Base-by-base conservation (phyloP, 306 rosid species). In the Castanea mollissima region DNA sequence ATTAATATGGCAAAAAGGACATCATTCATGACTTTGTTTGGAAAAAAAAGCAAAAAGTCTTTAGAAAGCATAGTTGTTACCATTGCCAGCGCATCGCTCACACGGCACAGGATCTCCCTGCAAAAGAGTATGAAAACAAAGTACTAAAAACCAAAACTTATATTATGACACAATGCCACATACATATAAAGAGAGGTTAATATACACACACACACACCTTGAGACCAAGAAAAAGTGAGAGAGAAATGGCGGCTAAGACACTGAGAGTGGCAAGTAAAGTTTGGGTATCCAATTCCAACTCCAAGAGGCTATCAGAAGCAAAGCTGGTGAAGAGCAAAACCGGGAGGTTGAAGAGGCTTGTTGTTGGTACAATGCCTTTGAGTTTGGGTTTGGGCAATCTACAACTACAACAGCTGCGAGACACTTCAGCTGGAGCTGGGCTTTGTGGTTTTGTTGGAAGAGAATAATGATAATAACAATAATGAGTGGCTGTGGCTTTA, bases 91-190 rank as follows among this genome's bases (percentile, higher is more conserved):
- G 76, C 98, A 94, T n/a, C 94, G 93, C 76, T 86, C 97, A 82
- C 98, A 94, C 76, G 98, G 90, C 82, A 92, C 91, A 18, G 98
- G 98, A 84, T 90, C 98, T 11, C 98, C 98, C 98, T 94, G 91
- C 87, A 80, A 60, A 83, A 79, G 54, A 69, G 67, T 60, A n/a
- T 1, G 1, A 41, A 1, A n/a, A 32, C 1, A 0, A 69, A 56
- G 31, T 19, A 52, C 32, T 59, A 58, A 34, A 11, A n/a, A 34
- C 74, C 29, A 57, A 32, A 49, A 3, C 46, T 41, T 41, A 41
- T 41, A 41, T 41, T 0, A 41, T 41, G 11, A 41, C 8, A 41
- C 46, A 41, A 41, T 7, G 46, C 46, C 46, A 41, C 11, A 8
- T 41, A 41, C 2, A 41, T 41, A 41, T 41, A 7, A 41, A 41